Evolutionary conservation across 768 basidiomycete genomes (phyloP).

Genomic region (Epithele typhae): DNA sequence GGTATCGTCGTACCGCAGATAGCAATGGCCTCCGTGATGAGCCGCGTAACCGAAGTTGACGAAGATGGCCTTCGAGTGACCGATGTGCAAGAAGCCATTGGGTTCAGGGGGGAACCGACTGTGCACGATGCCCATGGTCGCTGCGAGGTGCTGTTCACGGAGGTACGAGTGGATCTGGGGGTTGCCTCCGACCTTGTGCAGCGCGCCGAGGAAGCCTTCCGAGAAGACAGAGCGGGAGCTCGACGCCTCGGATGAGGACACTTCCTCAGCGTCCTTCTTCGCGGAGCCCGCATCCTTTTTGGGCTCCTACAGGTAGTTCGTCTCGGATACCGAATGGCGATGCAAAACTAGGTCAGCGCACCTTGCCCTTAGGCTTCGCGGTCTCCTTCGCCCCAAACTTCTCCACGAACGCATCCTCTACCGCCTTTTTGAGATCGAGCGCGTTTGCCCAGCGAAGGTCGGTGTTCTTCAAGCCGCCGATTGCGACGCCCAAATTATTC

Average conservation of each 20-base stretch:
- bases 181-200: slow-evolving; percentile 94
- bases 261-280: slow-evolving; percentile 24
- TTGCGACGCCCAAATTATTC: slow-evolving; percentile 64
- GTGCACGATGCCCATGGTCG: slow-evolving; percentile 79
- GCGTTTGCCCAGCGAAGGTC: slow-evolving; percentile 79
- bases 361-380: slow-evolving; percentile 65
- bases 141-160: slow-evolving; percentile 74
- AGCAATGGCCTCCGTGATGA: slow-evolving; percentile 86
- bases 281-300: slow-evolving; percentile 38
- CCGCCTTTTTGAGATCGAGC: slow-evolving; percentile 78
- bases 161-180: slow-evolving; percentile 77
- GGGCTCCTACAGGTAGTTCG: slow-evolving; percentile 33
- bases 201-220: slow-evolving; percentile 88
- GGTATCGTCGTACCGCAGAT: slow-evolving; percentile 96
- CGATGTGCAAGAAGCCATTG: slow-evolving; percentile 93
- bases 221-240: slow-evolving; percentile 73
- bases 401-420: slow-evolving; percentile 63
- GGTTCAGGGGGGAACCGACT: slow-evolving; percentile 99
- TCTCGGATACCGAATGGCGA: no score
- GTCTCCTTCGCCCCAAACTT: slow-evolving; percentile 71
- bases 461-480: slow-evolving; percentile 59
- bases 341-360: slow-evolving; percentile 18
- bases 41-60: slow-evolving; percentile 99
- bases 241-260: slow-evolving; percentile 30
- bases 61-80: slow-evolving; percentile 98